Conservation (phyloP, 2,329 filamentous ascomycete species). For the Sclerotiophoma versabilis region DNA sequence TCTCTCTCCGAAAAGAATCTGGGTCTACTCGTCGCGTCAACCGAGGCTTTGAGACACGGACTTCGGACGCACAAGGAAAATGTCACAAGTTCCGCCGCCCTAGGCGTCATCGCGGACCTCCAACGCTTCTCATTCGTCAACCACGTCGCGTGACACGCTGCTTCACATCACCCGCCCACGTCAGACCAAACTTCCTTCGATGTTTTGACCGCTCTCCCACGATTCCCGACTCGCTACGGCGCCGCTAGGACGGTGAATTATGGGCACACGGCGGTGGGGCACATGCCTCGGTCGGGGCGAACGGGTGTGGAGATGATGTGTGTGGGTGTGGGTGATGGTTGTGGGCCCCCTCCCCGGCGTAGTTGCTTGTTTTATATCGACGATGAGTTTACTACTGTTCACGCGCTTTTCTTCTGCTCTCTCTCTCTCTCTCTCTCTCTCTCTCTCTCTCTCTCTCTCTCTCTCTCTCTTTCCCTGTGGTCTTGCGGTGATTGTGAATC, state of each 20-base stretch:
- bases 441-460: no score
- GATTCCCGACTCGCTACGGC: constrained; percentile 13
- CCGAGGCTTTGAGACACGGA: not conserved
- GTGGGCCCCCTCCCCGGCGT: no score
- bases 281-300: constrained; percentile 14
- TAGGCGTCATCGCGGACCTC: constrained; percentile 19
- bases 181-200: constrained; percentile 13
- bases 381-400: not conserved
- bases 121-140: constrained; percentile 3
- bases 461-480: no score
- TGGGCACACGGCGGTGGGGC: constrained; percentile 13
- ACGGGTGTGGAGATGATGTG: constrained; percentile 6
- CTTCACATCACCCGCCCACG: constrained; percentile 18
- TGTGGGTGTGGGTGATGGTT: constrained; percentile 2
- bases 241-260: constrained; percentile 12
- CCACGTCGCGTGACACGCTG: constrained; percentile 16
- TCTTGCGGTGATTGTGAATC: no score
- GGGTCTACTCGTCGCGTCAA: not conserved
- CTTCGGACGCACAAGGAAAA: not conserved
- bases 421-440: no score
- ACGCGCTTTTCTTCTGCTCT: not conserved
- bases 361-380: constrained; percentile 14
- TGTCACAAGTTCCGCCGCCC: constrained; percentile 1
- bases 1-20: no score
- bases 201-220: constrained; percentile 13